phyloP scores from a whole-genome alignment of 257 asterid species.

The Rhazya stricta region DNA sequence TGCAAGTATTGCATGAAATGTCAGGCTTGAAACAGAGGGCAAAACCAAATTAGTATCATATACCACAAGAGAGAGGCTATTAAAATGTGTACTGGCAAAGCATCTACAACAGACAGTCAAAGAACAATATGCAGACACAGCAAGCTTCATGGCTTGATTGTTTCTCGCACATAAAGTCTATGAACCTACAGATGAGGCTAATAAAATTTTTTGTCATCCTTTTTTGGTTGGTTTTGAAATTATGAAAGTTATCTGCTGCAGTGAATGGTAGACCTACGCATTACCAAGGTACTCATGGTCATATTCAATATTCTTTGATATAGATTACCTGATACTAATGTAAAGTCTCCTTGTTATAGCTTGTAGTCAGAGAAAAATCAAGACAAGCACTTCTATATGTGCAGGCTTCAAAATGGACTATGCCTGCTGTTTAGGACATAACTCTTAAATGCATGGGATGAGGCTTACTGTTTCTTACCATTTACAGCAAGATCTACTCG shows the following conservation, averaged over 20 bases:
- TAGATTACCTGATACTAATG: not conserved
- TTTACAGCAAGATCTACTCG: not conserved
- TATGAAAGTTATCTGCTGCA: too few species aligned
- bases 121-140: not conserved
- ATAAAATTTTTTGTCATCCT: too few species aligned
- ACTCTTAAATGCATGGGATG: not conserved
- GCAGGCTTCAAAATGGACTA: not conserved
- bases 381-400: not conserved
- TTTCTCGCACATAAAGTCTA: not conserved
- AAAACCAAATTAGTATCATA: not conserved
- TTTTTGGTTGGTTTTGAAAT: too few species aligned
- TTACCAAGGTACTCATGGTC: not conserved
- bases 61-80: too few species aligned
- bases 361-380: not conserved
- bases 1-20: constrained; percentile 24
- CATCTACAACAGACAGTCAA: not conserved
- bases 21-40: not conserved
- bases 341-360: not conserved
- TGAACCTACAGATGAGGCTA: not conserved
- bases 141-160: not conserved
- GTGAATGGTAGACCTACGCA: not conserved
- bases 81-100: not conserved
- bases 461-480: not conserved
- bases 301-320: too few species aligned
- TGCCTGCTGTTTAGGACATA: not conserved